Base-by-base conservation (phyloP, 1,284 basidiomycete genomes). In the Apiotrichum mycotoxinovorans region DNA sequence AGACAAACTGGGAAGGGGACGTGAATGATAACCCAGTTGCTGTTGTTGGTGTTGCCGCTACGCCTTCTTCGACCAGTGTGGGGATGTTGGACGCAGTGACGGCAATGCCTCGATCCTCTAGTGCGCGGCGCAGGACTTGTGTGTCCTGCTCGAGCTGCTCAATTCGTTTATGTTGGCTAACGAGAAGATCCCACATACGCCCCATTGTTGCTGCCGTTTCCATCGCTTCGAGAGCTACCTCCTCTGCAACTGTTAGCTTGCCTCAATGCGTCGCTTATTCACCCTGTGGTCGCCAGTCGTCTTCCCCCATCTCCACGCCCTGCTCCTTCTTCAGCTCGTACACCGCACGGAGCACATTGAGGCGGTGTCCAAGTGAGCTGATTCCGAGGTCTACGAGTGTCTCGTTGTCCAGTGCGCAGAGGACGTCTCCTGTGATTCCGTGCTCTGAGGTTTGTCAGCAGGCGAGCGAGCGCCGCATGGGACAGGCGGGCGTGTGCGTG, bases 271-370 rank as follows among this genome's bases (percentile, higher is more conserved):
- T 10, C n/a, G n/a, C n/a, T n/a, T 18, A 79, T 89, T 70, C 72
- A 92, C 92, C 93, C 64, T 89, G 90, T 23, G 93, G 93, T 26
- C 91, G 83, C 78, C 93, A 97, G 67, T 91, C 84, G 62, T 90
- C 89, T 40, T 87, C 81, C 56, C 89, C 89, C 62, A 96, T 84
- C 45, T 89, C 86, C 51, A 97, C 81, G 63, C 86, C 85, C 67
- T 93, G 83, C 2, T 85, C 84, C 51, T 91, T 78, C 84, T 97
- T 97, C 65, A 90, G 80, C 60, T 86, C 84, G 79, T 94, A 96
- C 57, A 96, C 85, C 48, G 88, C 86, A 74, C 91, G 91, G 68
- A 97, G 83, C 61, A 97, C 90, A 34, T 87, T 82, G 23, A 97
- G 79, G 47, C 93, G 81, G 77, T 95, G 91, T 10, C 93, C 92